These are phyloP conservation scores for Penicillium fuscoglaucum DNA, from an alignment of 2,329 filamentous ascomycete genomes.

Conservation along the genomic window DNA sequence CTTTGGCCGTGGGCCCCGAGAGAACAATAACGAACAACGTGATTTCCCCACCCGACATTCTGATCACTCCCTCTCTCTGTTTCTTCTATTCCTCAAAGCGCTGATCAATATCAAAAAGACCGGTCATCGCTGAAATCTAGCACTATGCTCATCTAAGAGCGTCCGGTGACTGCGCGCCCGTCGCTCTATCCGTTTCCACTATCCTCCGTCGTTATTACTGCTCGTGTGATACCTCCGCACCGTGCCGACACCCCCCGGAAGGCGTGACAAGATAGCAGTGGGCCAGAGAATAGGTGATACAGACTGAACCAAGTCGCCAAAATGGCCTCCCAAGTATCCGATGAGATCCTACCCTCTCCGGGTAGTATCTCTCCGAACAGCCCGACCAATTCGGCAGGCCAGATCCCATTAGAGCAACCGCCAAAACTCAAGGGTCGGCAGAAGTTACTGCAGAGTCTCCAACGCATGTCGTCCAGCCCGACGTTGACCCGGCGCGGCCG, in stretches of 20 bases:
- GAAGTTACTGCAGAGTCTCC: constrained; percentile 69
- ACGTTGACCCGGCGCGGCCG: constrained; percentile 66
- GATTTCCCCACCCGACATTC: constrained; percentile 5
- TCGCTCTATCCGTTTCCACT: constrained; percentile 1
- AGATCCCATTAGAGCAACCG: constrained; percentile 43
- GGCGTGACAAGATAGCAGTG: neutral
- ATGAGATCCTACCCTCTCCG: constrained; percentile 35
- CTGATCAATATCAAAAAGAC: neutral
- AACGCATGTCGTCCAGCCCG: constrained; percentile 79
- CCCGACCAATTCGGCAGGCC: constrained; percentile 35
- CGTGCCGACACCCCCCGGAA: neutral
- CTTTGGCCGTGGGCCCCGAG: constrained; percentile 14
- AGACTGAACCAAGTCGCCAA: constrained; percentile 2
- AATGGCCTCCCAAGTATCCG: constrained; percentile 35
- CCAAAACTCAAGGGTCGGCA: constrained; percentile 68
- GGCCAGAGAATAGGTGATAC: neutral
- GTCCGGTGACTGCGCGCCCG: constrained; percentile 4
- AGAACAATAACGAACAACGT: constrained; percentile 10
- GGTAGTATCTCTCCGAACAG: constrained; percentile 36
- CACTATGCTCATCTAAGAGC: constrained; percentile 11
- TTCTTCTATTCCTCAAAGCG: neutral
- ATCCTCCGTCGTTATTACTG: neutral
- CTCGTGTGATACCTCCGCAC: neutral
- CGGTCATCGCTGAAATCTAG: neutral
- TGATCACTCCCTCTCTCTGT: neutral